Evolutionary conservation across 495 filamentous ascomycete genomes (phyloP).

Genomic region (Aspergillus homomorphus): DNA sequence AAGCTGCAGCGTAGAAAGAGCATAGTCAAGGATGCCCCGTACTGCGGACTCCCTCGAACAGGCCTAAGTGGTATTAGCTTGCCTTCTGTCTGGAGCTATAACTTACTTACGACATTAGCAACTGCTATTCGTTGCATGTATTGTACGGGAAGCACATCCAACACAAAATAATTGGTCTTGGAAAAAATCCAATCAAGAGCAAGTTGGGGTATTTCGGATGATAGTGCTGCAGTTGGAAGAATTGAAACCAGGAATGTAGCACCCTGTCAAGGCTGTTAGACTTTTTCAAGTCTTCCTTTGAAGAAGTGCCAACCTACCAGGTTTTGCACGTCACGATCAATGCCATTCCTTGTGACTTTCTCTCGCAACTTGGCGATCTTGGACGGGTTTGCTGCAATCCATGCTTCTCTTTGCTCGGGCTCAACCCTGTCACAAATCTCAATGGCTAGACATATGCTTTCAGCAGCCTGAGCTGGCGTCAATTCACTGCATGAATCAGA

Average conservation of each 20-base stretch:
- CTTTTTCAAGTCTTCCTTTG: background rate
- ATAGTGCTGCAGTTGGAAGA: slow-evolving; percentile 20
- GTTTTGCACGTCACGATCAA: slow-evolving; percentile 41
- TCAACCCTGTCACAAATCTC: slow-evolving; percentile 46
- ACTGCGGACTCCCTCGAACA: slow-evolving; percentile 24
- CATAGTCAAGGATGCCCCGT: slow-evolving; percentile 24
- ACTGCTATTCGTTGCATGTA: slow-evolving; percentile 25
- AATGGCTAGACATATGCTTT: slow-evolving; percentile 50
- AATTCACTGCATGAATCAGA: slow-evolving; percentile 39
- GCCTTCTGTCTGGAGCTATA: no score
- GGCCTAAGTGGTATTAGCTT: slow-evolving; percentile 18
- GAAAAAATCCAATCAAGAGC: slow-evolving; percentile 30
- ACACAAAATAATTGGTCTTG: slow-evolving; percentile 21
- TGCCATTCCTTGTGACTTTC: slow-evolving; percentile 41
- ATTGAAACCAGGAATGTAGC: slow-evolving; percentile 36
- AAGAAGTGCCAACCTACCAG: slow-evolving; percentile 31
- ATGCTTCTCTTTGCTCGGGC: slow-evolving; percentile 35
- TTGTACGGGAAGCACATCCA: slow-evolving; percentile 23
- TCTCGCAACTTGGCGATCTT: slow-evolving; percentile 52
- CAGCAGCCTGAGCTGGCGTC: slow-evolving; percentile 37
- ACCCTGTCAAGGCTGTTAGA: slow-evolving; percentile 30
- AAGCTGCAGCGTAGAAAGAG: slow-evolving; percentile 22
- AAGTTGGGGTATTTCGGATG: slow-evolving; percentile 25
- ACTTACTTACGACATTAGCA: slow-evolving; percentile 29
- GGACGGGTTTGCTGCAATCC: slow-evolving; percentile 40